Conservation (phyloP, 2,329 filamentous ascomycete species). For the Cordyceps cateniannulata region DNA sequence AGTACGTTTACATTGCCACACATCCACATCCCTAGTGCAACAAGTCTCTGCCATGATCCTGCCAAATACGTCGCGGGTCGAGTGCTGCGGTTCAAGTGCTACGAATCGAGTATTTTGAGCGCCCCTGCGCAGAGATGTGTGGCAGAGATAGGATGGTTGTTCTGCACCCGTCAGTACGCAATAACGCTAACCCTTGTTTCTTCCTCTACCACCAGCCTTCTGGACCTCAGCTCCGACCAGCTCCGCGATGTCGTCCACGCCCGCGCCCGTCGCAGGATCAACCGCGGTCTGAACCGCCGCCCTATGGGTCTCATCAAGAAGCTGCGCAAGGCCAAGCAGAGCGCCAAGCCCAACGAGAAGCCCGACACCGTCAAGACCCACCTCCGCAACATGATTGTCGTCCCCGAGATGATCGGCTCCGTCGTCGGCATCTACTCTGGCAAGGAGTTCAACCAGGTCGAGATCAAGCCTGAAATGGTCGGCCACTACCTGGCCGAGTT, state of each 20-base stretch:
- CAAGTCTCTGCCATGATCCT: not conserved
- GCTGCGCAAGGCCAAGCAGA: conserved; percentile 98
- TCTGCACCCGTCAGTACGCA: not conserved
- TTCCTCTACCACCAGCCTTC: conserved; percentile 72
- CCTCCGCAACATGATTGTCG: conserved; percentile 99
- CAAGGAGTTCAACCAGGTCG: conserved; percentile 99
- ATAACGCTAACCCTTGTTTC: conserved; percentile 14
- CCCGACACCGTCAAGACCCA: conserved; percentile 99
- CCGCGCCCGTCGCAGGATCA: conserved; percentile 97
- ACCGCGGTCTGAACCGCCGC: conserved; percentile 99
- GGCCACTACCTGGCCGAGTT: conserved; percentile 99
- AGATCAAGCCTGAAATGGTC: conserved; percentile 99
- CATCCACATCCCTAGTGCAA: not conserved
- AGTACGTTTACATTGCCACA: conserved; percentile 56
- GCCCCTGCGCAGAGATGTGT: too few species aligned
- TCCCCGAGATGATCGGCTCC: conserved; percentile 99
- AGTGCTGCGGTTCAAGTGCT: too few species aligned
- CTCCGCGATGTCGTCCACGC: conserved; percentile 99
- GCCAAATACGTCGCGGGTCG: not conserved
- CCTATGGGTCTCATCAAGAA: conserved; percentile 99
- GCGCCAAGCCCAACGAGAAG: conserved; percentile 99
- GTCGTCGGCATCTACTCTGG: conserved; percentile 99
- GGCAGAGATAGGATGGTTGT: not conserved
- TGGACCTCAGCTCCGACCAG: conserved; percentile 97
- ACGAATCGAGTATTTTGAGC: too few species aligned